Evolutionary conservation across 805 yeast genomes (phyloP).

Genomic region (Metschnikowia matae): DNA sequence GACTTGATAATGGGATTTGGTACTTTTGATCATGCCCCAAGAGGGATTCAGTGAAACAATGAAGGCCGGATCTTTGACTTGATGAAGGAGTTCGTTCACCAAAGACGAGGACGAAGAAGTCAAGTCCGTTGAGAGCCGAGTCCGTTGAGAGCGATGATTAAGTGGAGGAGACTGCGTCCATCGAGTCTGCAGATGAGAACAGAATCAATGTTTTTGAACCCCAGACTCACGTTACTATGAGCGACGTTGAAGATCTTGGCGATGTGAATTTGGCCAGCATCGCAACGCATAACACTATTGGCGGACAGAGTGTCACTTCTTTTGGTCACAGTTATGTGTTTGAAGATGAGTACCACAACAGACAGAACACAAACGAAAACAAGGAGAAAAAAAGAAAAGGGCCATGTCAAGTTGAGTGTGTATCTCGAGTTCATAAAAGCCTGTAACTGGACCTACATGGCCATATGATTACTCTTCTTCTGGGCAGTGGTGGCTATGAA

Average conservation of each 20-base stretch:
- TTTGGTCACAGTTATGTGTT: constrained; percentile 30
- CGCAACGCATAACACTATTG: constrained; percentile 16
- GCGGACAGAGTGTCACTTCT: constrained; percentile 31
- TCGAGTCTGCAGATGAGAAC: constrained; percentile 9
- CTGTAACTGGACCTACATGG: constrained; percentile 26
- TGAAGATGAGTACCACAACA: constrained; percentile 23
- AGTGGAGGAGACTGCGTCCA: constrained; percentile 6
- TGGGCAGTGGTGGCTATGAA: constrained; percentile 20
- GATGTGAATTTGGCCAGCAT: constrained; percentile 15
- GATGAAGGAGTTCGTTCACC: constrained; percentile 31
- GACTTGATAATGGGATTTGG: neutral
- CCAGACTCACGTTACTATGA: constrained; percentile 18
- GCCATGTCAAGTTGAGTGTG: constrained; percentile 27
- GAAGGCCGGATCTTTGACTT: constrained; percentile 32
- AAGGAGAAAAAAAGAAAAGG: constrained; percentile 19
- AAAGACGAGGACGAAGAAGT: constrained; percentile 15
- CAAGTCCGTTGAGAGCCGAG: too few relatives aligned
- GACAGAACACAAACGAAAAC: constrained; percentile 12
- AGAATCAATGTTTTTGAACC: constrained; percentile 7
- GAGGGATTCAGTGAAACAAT: neutral
- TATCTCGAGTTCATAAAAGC: constrained; percentile 30
- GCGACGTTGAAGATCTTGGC: constrained; percentile 17
- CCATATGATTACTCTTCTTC: constrained; percentile 19
- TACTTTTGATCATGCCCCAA: too few relatives aligned
- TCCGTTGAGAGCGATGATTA: constrained; percentile 12